Evolutionary conservation across 208 protist species (phyloP).

Genomic region (Leishmania aethiopica): DNA sequence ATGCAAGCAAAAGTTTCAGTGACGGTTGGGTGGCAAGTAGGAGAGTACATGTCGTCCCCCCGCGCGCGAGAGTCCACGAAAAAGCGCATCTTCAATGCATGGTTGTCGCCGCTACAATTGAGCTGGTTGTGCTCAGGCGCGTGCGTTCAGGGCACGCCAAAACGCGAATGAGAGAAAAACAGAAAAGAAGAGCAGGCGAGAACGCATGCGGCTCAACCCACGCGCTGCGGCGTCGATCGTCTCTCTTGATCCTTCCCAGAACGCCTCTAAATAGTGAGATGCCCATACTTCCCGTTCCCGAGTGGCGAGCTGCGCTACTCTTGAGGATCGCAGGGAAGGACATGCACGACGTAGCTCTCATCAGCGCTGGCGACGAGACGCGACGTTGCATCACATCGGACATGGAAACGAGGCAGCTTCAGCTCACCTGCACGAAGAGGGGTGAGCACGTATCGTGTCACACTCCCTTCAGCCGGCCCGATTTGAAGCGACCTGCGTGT

Average conservation of each 20-base stretch:
- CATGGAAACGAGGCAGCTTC: constrained; percentile 16
- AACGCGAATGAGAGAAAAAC: background rate
- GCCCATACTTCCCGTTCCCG: background rate
- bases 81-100: background rate
- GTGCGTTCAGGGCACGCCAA: background rate
- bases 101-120: background rate
- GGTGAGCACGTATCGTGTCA: constrained; percentile 18
- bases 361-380: constrained; percentile 23
- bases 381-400: constrained; percentile 18
- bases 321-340: background rate
- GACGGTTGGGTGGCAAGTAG: background rate
- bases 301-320: background rate
- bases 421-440: constrained; percentile 34
- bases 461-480: constrained; percentile 13
- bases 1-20: background rate
- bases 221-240: background rate
- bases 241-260: background rate
- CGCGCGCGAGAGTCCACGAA: background rate
- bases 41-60: background rate
- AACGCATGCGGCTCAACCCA: background rate
- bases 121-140: background rate
- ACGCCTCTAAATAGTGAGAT: background rate
- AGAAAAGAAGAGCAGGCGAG: background rate
- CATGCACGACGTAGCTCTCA: constrained; percentile 37
- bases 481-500: constrained; percentile 46